Evolutionary conservation across 345 rosid genomes (phyloP), one percentile per base, ranked within the genome.

Genomic region (Salix brachista): DNA sequence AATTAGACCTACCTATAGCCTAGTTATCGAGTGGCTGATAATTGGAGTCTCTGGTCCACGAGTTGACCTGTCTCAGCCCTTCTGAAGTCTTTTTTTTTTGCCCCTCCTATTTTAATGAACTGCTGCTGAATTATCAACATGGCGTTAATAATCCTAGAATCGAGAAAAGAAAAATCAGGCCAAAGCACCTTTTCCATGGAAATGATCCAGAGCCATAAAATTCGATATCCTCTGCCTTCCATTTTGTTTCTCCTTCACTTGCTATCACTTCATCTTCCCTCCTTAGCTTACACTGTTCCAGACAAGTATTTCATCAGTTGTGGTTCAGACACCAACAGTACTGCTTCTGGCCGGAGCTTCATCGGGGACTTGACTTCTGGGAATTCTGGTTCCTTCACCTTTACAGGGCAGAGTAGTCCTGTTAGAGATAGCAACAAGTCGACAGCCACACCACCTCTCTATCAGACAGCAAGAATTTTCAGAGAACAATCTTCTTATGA

Each of bases 231-330:
- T 70, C 30, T 68, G 21, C 52, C 21, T 21, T 28, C 10, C 74
- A 81, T 80, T 50, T 70, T 85, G 64, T 78, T 84, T 75, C 54
- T 21, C 28, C 75, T 75, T 54, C 65, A 42, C 2, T 46, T 81
- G 34, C 74, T 32, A 1, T 64, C 79, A 26, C 39, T 76, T 30
- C 64, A 72, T 1, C 28, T 73, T 30, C 61, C 61, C 34, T 61
- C 82, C 61, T 68, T 83, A 39, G 65, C 34, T 25, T 84, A 85
- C 70, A 62, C 82, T 72, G 84, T 18, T 37, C 89, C 89, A 0
- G 79, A 73, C 7, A 71, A 80, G 81, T 87, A 78, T 74, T 88
- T 85, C 88, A 44, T 89, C 83, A 88, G 84, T 81, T 89, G 90
- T 75, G 91, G 95, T 2, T 88, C 90, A 28, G 54, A 77, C 28